Evolutionary conservation across 495 filamentous ascomycete species (phyloP).

Genomic region (Xylaria palmicola): DNA sequence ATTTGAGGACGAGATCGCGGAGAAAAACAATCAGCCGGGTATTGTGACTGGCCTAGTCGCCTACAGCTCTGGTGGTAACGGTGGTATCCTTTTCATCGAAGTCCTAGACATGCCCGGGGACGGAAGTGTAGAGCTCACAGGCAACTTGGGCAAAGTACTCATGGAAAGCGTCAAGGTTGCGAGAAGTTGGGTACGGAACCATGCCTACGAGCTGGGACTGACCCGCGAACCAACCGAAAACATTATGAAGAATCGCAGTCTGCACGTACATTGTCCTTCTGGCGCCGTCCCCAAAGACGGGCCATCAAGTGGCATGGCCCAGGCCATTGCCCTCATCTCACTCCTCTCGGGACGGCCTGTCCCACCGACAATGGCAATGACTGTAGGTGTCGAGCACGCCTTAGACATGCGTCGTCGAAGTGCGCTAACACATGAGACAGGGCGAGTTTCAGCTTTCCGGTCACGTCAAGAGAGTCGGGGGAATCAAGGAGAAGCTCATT

Average conservation of each 20-base stretch:
- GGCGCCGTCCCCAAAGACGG: constrained; percentile 96
- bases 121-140: constrained; percentile 92
- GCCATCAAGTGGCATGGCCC: constrained; percentile 83
- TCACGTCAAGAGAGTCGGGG: constrained; percentile 82
- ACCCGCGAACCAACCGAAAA: constrained; percentile 79
- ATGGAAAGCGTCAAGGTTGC: constrained; percentile 98
- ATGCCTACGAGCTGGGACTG: constrained; percentile 87
- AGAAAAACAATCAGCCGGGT: constrained; percentile 81
- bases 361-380: constrained; percentile 94
- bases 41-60: constrained; percentile 97
- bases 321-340: constrained; percentile 89
- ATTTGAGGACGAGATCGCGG: constrained; percentile 94
- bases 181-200: constrained; percentile 91
- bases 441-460: constrained; percentile 90
- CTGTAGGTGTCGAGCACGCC: constrained; percentile 41
- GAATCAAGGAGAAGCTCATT: constrained; percentile 98
- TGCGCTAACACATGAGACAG: constrained; percentile 36
- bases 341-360: constrained; percentile 87
- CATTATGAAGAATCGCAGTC: constrained; percentile 91
- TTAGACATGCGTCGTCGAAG: not conserved
- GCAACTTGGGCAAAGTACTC: constrained; percentile 95
- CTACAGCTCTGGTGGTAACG: constrained; percentile 90
- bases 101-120: constrained; percentile 95
- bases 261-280: constrained; percentile 95
- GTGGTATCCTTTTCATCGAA: constrained; percentile 97